Percentiles rank a stretch among this genome's conserved stretches.
Evolutionary conservation across 306 rosid species (phyloP).

Genomic region (Cucurbita maxima): DNA sequence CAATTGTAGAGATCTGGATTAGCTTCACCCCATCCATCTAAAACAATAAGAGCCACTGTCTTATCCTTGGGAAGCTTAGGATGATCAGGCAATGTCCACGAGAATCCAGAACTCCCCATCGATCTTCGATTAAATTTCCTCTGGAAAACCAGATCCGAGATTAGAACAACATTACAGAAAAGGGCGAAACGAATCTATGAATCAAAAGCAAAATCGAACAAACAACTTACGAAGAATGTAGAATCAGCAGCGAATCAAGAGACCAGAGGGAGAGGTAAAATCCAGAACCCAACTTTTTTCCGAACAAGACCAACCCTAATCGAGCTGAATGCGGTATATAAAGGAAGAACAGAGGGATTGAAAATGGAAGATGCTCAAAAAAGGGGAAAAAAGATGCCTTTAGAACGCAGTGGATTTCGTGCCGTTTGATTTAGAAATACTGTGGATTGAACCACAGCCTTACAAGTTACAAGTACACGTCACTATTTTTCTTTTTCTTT

Average conservation of each 20-base stretch:
- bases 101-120: conserved; percentile 58
- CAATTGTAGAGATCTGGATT: conserved; percentile 58
- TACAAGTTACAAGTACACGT: neutral
- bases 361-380: neutral
- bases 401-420: neutral
- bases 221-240: neutral
- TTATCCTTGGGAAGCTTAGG: conserved; percentile 96
- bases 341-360: neutral
- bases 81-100: conserved; percentile 81
- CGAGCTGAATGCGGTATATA: neutral
- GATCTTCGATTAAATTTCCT: neutral
- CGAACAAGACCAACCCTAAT: neutral
- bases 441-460: conserved; percentile 3
- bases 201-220: neutral
- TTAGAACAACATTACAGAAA: neutral
- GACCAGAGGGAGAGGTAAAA: neutral
- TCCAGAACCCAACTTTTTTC: neutral
- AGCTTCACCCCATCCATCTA: conserved; percentile 99
- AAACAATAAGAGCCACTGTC: conserved; percentile 51
- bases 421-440: neutral
- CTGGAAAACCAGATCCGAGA: neutral
- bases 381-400: neutral
- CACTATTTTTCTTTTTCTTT: no score
- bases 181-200: neutral
- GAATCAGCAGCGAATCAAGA: neutral